These are phyloP conservation scores for Zasmidium cellare DNA, from an alignment of 2,329 filamentous ascomycete genomes.

Conservation along the genomic window DNA sequence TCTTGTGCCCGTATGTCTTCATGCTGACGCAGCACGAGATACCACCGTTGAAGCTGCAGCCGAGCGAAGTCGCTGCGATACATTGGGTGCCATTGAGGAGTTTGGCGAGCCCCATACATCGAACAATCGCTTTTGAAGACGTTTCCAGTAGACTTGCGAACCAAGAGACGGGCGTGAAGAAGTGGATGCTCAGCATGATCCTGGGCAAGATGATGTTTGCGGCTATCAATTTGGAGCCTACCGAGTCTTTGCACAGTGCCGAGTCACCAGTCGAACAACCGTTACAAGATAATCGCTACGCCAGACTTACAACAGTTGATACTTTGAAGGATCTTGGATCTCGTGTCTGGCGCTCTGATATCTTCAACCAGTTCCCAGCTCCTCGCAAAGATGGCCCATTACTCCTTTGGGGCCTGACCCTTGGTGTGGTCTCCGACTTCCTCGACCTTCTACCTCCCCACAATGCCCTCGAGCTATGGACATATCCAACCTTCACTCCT, in stretches of 20 bases:
- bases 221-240: slow-evolving; percentile 62
- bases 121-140: slow-evolving; percentile 64
- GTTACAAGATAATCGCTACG: slow-evolving; percentile 29
- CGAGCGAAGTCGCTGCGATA: slow-evolving; percentile 66
- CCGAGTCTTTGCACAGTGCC: slow-evolving; percentile 60
- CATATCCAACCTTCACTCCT: slow-evolving; percentile 67
- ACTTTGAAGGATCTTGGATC: slow-evolving; percentile 15
- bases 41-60: slow-evolving; percentile 63
- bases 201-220: slow-evolving; percentile 69
- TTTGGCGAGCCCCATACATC: slow-evolving; percentile 60
- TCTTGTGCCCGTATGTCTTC: slow-evolving; percentile 69
- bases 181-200: slow-evolving; percentile 56
- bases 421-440: slow-evolving; percentile 68
- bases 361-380: slow-evolving; percentile 32
- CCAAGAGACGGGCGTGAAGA: slow-evolving; percentile 54
- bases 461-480: slow-evolving; percentile 63
- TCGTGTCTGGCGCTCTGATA: slow-evolving; percentile 25
- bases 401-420: slow-evolving; percentile 67
- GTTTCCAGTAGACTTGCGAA: slow-evolving; percentile 62
- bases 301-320: slow-evolving; percentile 16
- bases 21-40: slow-evolving; percentile 58
- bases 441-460: slow-evolving; percentile 66
- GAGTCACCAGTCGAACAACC: slow-evolving; percentile 32
- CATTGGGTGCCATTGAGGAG: slow-evolving; percentile 68
- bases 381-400: slow-evolving; percentile 48